phyloP scores from a whole-genome alignment of 1,284 basidiomycete species.

The Kalmanozyma brasiliensis region DNA sequence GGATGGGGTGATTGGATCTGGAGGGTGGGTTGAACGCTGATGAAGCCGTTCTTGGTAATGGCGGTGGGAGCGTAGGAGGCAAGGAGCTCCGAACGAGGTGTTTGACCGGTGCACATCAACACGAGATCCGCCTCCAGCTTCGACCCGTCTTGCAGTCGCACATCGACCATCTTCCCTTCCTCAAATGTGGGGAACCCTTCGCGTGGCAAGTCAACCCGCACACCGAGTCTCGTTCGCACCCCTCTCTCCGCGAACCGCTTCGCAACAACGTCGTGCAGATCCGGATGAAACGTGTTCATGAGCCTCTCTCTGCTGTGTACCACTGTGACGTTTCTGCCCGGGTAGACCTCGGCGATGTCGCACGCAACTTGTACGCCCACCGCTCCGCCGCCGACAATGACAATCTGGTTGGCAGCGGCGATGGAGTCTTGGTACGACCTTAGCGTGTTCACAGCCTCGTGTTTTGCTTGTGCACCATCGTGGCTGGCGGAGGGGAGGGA shows the following conservation, averaged over 20 bases:
- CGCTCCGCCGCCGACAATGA: constrained; percentile 65
- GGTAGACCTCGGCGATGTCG: constrained; percentile 60
- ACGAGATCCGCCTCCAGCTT: constrained; percentile 33
- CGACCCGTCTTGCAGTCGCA: constrained; percentile 25
- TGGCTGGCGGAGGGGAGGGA: constrained; percentile 11
- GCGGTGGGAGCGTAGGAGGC: constrained; percentile 17
- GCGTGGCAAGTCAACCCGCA: constrained; percentile 23
- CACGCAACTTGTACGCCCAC: constrained; percentile 63
- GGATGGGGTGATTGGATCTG: constrained; percentile 16
- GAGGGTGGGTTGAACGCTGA: constrained; percentile 42
- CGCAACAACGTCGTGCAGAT: constrained; percentile 28
- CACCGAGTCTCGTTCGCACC: constrained; percentile 14
- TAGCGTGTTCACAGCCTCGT: constrained; percentile 52
- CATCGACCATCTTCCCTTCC: constrained; percentile 14
- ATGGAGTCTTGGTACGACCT: constrained; percentile 48
- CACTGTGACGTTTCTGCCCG: constrained; percentile 41
- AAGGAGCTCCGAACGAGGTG: constrained; percentile 33
- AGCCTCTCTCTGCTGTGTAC: constrained; percentile 42
- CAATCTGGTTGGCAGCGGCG: constrained; percentile 46
- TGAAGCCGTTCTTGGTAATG: constrained; percentile 29
- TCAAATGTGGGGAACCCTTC: constrained; percentile 18
- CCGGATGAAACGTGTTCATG: constrained; percentile 47
- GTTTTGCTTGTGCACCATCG: constrained; percentile 35
- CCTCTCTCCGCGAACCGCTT: constrained; percentile 16
- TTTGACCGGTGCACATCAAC: constrained; percentile 52